Percentiles rank a stretch among this genome's conserved stretches.
phyloP scores from a whole-genome alignment of 2,329 filamentous ascomycete species.

The Hypocreales sp. region DNA sequence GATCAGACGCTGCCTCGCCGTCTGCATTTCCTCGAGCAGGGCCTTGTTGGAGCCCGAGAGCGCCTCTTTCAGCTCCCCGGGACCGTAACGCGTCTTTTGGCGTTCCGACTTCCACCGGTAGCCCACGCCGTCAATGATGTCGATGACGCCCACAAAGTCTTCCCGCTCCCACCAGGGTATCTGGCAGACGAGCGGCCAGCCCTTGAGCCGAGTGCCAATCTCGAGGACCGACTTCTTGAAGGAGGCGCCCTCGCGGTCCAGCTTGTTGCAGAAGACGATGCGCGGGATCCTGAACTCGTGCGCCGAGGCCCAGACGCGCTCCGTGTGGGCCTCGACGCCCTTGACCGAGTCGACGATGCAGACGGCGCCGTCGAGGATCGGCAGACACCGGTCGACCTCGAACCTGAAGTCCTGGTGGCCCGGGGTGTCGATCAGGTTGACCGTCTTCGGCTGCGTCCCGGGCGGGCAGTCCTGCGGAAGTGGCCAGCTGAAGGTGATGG shows the following conservation, averaged over 20 bases:
- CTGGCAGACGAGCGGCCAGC: constrained; percentile 83
- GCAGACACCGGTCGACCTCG: constrained; percentile 80
- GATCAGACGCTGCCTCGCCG: constrained; percentile 61
- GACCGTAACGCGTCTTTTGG: constrained; percentile 19
- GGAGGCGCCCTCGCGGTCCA: constrained; percentile 61
- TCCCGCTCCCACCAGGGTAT: constrained; percentile 89
- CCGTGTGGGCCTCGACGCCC: constrained; percentile 91
- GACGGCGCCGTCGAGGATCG: constrained; percentile 79
- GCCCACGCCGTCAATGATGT: constrained; percentile 61
- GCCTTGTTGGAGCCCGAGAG: constrained; percentile 29
- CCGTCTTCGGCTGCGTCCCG: constrained; percentile 40
- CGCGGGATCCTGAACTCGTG: constrained; percentile 74
- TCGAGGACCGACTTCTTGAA: constrained; percentile 80
- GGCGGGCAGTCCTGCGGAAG: constrained; percentile 29
- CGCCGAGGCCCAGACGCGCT: constrained; percentile 89
- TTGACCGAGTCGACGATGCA: constrained; percentile 87
- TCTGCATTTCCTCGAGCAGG: constrained; percentile 52
- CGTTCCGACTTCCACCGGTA: constrained; percentile 49
- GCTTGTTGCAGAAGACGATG: constrained; percentile 63
- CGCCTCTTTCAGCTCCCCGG: constrained; percentile 18
- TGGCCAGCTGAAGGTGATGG: constrained; percentile 92
- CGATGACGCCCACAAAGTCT: constrained; percentile 67
- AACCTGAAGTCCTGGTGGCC: constrained; percentile 97
- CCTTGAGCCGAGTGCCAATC: constrained; percentile 61
- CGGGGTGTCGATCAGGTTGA: constrained; percentile 91